Base-by-base conservation (phyloP, 2,329 filamentous ascomycete species). In the Byssothecium circinans region DNA sequence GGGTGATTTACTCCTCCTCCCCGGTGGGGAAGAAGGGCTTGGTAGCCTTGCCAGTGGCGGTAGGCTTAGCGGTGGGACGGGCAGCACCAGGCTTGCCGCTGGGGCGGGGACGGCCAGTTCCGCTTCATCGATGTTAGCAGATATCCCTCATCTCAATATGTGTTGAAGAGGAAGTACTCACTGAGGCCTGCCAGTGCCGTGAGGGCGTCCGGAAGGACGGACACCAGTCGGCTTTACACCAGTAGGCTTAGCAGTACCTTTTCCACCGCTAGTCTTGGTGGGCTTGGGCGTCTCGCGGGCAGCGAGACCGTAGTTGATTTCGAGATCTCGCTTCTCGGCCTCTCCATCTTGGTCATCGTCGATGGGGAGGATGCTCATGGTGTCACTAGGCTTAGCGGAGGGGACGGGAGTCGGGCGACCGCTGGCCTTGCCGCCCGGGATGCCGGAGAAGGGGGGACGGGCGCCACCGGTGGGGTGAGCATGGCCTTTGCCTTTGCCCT, bases 221-320 rank as follows among this genome's bases (percentile, higher is more conserved):
- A 25, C 23, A 18, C 30, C 41, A 18, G 29, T 37, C 2, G 29
- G 7, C 7, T 37, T 18, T 11, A 17, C 41, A 10, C n/a, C 41
- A 18, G 29, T 37, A 8, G 29, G 7, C 7, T 37, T 18, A 18
- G 29, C 41, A 10, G 29, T 12, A n/a, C 25, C 41, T 2, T 15
- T 17, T 8, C 17, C 23, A 22, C 19, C 36, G 5, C 12, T 3
- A 11, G 18, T 37, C 23, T 38, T 44, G 41, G 41, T 23, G 17
- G 32, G 41, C 22, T 37, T 30, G 17, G 22, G 12, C 11, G 7
- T 34, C 10, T 41, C 7, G 14, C 49, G 34, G 8, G 44, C 40
- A 6, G 49, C 49, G 25, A 51, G 44, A 30, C 47, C 34, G 44
- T 51, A 51, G 44, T 44, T 34, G 32, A 51, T 51, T 25, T 44